Percentiles rank a stretch among this genome's conserved stretches.
Evolutionary conservation across 2,329 filamentous ascomycete genomes (phyloP).

Genomic region (Camptophora hylomeconis): DNA sequence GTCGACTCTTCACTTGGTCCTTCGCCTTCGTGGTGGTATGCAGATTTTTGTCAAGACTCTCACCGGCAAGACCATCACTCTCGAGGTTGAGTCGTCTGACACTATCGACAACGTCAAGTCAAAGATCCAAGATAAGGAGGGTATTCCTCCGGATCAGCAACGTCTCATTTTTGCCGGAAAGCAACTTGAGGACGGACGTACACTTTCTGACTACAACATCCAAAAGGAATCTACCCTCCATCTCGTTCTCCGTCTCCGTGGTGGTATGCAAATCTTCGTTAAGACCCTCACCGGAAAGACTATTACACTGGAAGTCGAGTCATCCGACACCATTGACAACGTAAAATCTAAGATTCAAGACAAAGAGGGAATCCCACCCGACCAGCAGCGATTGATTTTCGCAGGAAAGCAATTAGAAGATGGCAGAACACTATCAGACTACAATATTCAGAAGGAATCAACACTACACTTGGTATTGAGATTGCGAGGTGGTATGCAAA

Average conservation of each 20-base stretch:
- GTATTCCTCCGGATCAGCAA: conserved; percentile 91
- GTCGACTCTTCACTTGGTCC: conserved; percentile 61
- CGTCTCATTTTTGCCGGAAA: conserved; percentile 93
- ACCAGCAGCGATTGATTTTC: conserved; percentile 89
- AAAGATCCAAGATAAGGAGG: conserved; percentile 97
- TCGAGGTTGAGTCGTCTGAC: conserved; percentile 59
- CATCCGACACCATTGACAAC: conserved; percentile 83
- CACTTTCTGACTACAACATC: conserved; percentile 85
- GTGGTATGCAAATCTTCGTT: conserved; percentile 54
- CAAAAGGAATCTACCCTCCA: conserved; percentile 86
- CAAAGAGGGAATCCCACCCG: conserved; percentile 77
- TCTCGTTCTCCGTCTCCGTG: conserved; percentile 73
- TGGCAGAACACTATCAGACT: conserved; percentile 78
- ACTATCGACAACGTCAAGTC: conserved; percentile 95
- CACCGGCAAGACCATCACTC: conserved; percentile 52
- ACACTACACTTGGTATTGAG: conserved; percentile 71
- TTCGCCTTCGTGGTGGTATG: conserved; percentile 52
- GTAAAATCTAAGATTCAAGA: conserved; percentile 83
- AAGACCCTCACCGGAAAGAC: conserved; percentile 67
- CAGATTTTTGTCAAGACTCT: conserved; percentile 43
- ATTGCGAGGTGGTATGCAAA: conserved; percentile 72
- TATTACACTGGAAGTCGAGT: conserved; percentile 84
- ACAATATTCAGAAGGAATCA: conserved; percentile 93
- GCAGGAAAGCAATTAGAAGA: conserved; percentile 90
- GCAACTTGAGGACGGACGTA: conserved; percentile 89